Evolutionary conservation across 2,329 filamentous ascomycete species (phyloP), one percentile per base, ranked within the genome.

Genomic region (Zasmidium cellare): DNA sequence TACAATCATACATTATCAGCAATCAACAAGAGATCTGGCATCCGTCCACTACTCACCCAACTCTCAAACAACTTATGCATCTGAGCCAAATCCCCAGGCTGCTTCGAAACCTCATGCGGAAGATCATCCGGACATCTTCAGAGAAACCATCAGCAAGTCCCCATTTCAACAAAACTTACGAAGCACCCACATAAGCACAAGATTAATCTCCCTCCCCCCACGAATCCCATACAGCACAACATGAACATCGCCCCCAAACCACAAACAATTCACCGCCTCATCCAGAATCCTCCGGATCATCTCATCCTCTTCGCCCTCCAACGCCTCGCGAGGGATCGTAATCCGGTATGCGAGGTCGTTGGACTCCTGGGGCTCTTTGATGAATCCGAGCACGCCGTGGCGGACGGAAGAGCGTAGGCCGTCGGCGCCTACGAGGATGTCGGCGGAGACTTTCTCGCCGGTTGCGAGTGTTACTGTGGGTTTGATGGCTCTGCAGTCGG

Each of bases 321-420:
- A 75, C 23, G 84, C 73, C 3, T 82, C 77, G 0, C 80, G 66
- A 0, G 73, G 67, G 2, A 88, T 73, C 0, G 85, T 79, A 25
- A 87, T 80, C 1, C 86, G 76, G 64, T 87, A 89, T 1, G 85
- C 86, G 14, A 88, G 69, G 67, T 88, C 85, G 0, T 85, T 85
- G 0, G 84, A 87, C 0, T 82, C 79, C 9, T 79, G 68, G 0
- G 85, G 82, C 6, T 75, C 72, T 22, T 81, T 79, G 44, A 53
- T 58, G 47, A 55, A 58, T 12, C 61, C 62, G 20, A 58, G 38
- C 11, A 58, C 51, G 18, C 48, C 20, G 46, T 77, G 75, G 0
- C 84, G 77, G 35, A 79, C 83, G 7, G 73, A 71, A 1, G 83
- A 86, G 82, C 84, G 86, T 0, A 88, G 72, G 0, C 86, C 86